A percentile compares a stretch with the other conserved stretches of the same genome.
Conservation (phyloP, 176 grass and related monocot species). For the Phoenix dactylifera region DNA sequence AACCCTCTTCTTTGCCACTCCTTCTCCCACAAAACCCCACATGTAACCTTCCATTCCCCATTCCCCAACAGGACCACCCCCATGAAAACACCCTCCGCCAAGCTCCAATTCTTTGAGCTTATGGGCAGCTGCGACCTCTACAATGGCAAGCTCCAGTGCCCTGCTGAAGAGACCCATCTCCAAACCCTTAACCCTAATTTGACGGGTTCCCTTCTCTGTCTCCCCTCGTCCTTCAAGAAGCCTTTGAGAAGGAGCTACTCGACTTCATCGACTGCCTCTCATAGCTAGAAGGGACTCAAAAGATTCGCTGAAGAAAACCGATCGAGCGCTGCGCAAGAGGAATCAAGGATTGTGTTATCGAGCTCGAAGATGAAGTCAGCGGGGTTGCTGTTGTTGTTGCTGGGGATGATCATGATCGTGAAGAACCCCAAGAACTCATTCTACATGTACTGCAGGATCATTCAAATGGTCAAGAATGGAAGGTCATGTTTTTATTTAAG, state of each 20-base stretch:
- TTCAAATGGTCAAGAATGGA: constrained; percentile 70
- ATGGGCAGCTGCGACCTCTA: constrained; percentile 45
- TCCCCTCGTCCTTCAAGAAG: constrained; percentile 5
- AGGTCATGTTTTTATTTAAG: constrained; percentile 70
- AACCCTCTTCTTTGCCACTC: constrained; percentile 14
- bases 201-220: not conserved
- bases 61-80: constrained; percentile 7
- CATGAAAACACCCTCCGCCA: constrained; percentile 17
- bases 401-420: constrained; percentile 69
- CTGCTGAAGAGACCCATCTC: constrained; percentile 18
- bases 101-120: constrained; percentile 26
- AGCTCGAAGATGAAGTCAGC: constrained; percentile 32
- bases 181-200: not conserved
- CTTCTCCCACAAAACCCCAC: no score
- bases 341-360: constrained; percentile 12
- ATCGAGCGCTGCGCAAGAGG: constrained; percentile 8
- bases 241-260: constrained; percentile 79
- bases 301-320: constrained; percentile 61
- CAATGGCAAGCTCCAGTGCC: constrained; percentile 39
- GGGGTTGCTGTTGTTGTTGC: constrained; percentile 61
- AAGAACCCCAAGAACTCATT: constrained; percentile 68
- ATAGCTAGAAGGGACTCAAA: constrained; percentile 65
- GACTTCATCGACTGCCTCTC: constrained; percentile 69
- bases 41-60: constrained; percentile 22
- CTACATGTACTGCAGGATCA: constrained; percentile 62